Evolutionary conservation across 192 early-diverging fungal genomes (phyloP).

Genomic region (Linnemannia schmuckeri): DNA sequence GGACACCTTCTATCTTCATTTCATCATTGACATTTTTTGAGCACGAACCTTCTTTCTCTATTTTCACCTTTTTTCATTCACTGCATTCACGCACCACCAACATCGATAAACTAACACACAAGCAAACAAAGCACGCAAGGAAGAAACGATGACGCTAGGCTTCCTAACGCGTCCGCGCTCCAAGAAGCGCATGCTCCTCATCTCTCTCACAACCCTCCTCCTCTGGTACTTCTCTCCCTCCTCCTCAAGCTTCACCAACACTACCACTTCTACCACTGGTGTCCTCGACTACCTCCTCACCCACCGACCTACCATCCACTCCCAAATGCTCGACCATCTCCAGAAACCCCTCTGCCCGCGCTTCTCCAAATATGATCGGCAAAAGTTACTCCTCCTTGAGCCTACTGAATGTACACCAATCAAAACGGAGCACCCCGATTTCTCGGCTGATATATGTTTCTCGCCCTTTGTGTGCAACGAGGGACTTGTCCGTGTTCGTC

Average conservation of each 20-base stretch:
- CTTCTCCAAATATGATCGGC: slow-evolving; percentile 42
- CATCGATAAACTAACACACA: background rate
- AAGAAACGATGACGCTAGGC: slow-evolving; percentile 3
- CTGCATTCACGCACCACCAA: too few relatives aligned
- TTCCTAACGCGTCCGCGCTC: slow-evolving; percentile 27
- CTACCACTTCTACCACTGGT: background rate
- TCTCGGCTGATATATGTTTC: slow-evolving; percentile 47
- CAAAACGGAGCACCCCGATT: slow-evolving; percentile 37
- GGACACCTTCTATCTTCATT: too few relatives aligned
- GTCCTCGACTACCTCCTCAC: slow-evolving; percentile 14
- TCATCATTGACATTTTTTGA: too few relatives aligned
- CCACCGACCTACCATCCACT: slow-evolving; percentile 19
- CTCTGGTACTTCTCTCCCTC: slow-evolving; percentile 21
- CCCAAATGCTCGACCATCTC: slow-evolving; percentile 40
- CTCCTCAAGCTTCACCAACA: background rate
- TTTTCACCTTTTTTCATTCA: too few relatives aligned
- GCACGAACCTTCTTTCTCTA: too few relatives aligned
- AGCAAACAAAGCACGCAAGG: background rate
- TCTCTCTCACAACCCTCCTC: slow-evolving; percentile 1
- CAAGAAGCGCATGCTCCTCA: slow-evolving; percentile 19
- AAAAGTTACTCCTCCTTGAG: slow-evolving; percentile 38
- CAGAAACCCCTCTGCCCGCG: slow-evolving; percentile 42
- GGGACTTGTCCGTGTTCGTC: slow-evolving; percentile 37
- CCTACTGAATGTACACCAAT: slow-evolving; percentile 35
- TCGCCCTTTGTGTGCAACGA: slow-evolving; percentile 46